A percentile compares a stretch with the other conserved stretches of the same genome.
phyloP scores from a whole-genome alignment of 2,329 filamentous ascomycete species.

The Tolypocladium sp. region DNA sequence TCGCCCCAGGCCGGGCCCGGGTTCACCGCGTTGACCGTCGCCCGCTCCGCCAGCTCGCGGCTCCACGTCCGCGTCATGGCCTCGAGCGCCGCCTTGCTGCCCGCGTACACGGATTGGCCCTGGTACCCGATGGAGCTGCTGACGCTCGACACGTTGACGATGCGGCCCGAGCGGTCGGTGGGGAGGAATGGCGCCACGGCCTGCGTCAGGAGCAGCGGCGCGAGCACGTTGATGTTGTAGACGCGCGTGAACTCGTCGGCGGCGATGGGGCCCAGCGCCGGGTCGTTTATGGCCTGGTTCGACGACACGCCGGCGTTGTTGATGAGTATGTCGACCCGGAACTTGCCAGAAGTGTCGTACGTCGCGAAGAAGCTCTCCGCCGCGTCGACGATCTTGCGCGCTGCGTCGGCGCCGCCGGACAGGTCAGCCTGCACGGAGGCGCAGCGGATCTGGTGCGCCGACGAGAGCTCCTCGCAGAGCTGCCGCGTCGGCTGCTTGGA shows the following conservation, averaged over 20 bases:
- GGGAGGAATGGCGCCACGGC: slow-evolving; percentile 62
- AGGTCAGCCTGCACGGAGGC: slow-evolving; percentile 20
- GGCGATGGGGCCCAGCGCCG: slow-evolving; percentile 41
- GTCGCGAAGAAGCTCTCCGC: slow-evolving; percentile 16
- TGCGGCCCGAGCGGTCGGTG: slow-evolving; percentile 52
- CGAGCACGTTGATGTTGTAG: slow-evolving; percentile 75
- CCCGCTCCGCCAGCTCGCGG: slow-evolving; percentile 42
- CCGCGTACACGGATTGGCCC: slow-evolving; percentile 47
- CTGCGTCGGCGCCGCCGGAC: slow-evolving; percentile 12
- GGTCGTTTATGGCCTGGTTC: slow-evolving; percentile 55
- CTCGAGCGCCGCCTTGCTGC: slow-evolving; percentile 49
- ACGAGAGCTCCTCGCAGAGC: slow-evolving; percentile 36
- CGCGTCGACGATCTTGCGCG: slow-evolving; percentile 17
- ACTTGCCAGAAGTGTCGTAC: slow-evolving; percentile 10
- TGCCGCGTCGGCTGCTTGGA: slow-evolving; percentile 37
- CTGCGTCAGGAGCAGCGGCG: slow-evolving; percentile 69
- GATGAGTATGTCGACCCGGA: slow-evolving; percentile 66
- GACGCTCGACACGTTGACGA: slow-evolving; percentile 48
- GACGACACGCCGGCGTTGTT: slow-evolving; percentile 73
- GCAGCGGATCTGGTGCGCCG: slow-evolving; percentile 28
- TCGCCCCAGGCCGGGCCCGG: slow-evolving; percentile 45
- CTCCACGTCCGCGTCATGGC: slow-evolving; percentile 52
- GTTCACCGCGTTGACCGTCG: slow-evolving; percentile 49
- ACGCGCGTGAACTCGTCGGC: slow-evolving; percentile 58
- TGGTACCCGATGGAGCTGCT: slow-evolving; percentile 44